These are phyloP conservation scores for Pleurotus sapidus DNA, from an alignment of 768 basidiomycete genomes.

Conservation along the genomic window DNA sequence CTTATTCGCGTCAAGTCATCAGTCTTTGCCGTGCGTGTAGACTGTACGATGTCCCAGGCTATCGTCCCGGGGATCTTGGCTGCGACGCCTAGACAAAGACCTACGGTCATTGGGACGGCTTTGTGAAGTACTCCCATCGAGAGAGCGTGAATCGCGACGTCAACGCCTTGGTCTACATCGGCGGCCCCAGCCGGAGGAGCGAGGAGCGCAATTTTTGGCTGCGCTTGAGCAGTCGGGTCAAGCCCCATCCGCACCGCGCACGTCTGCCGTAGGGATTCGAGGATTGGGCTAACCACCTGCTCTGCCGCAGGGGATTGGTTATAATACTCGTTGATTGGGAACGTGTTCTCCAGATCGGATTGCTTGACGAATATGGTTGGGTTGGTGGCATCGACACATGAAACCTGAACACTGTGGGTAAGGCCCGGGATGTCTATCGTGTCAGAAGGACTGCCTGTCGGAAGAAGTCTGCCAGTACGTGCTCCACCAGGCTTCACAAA, in stretches of 20 bases:
- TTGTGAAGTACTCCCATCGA: constrained; percentile 74
- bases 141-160: constrained; percentile 56
- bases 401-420: constrained; percentile 31
- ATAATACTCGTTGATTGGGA: constrained; percentile 38
- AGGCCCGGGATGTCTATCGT: constrained; percentile 28
- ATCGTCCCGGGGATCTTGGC: constrained; percentile 51
- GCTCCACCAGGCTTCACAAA: constrained; percentile 68
- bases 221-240: constrained; percentile 59
- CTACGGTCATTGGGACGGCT: constrained; percentile 74
- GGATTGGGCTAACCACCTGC: constrained; percentile 21
- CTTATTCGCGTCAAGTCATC: constrained; percentile 41
- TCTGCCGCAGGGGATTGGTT: constrained; percentile 18
- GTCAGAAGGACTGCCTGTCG: constrained; percentile 52
- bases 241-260: constrained; percentile 63
- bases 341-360: constrained; percentile 35
- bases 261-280: constrained; percentile 53
- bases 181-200: constrained; percentile 25
- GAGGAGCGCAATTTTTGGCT: constrained; percentile 69
- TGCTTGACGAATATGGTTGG: constrained; percentile 63
- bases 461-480: constrained; percentile 68
- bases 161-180: constrained; percentile 28
- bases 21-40: constrained; percentile 11
- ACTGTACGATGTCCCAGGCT: constrained; percentile 45
- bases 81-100: constrained; percentile 66
- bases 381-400: constrained; percentile 73